phyloP scores from a whole-genome alignment of 116 monocot genomes.

The Thalassia testudinum region DNA sequence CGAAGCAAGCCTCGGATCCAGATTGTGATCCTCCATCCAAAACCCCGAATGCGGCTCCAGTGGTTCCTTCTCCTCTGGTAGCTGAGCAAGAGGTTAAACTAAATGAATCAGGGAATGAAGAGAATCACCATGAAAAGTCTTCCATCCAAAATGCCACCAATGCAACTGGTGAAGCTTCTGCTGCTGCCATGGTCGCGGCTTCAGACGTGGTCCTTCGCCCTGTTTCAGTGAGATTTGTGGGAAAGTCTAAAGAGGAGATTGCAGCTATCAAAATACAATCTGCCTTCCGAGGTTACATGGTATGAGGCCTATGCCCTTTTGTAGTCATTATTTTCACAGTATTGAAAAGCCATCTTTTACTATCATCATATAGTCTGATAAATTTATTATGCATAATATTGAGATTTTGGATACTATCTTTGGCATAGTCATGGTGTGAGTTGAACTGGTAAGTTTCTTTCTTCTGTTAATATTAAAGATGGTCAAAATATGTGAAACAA shows the following conservation, averaged over 20 bases:
- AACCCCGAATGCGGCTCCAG: neutral
- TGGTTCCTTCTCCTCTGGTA: constrained; percentile 1
- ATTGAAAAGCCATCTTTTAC: neutral
- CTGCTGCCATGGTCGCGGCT: constrained; percentile 12
- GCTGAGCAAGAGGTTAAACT: constrained; percentile 16
- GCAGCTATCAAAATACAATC: constrained; percentile 70
- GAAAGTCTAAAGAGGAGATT: constrained; percentile 35
- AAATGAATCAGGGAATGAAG: constrained; percentile 17
- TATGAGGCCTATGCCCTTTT: constrained; percentile 6
- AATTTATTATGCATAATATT: neutral
- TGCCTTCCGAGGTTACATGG: constrained; percentile 64
- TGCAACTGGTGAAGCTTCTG: constrained; percentile 18
- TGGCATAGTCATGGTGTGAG: too few relatives aligned
- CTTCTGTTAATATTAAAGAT: too few relatives aligned
- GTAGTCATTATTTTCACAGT: neutral
- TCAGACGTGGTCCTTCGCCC: constrained; percentile 12
- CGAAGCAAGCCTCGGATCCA: constrained; percentile 20
- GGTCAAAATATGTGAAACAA: too few relatives aligned
- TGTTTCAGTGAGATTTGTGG: constrained; percentile 6
- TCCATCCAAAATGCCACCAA: constrained; percentile 13
- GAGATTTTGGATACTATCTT: too few relatives aligned
- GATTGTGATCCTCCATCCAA: constrained; percentile 6
- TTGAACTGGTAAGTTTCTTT: too few relatives aligned
- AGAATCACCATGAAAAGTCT: constrained; percentile 14
- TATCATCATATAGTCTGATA: neutral